Evolutionary conservation across 2,329 filamentous ascomycete genomes (phyloP).

Genomic region (Colletotrichum horii): DNA sequence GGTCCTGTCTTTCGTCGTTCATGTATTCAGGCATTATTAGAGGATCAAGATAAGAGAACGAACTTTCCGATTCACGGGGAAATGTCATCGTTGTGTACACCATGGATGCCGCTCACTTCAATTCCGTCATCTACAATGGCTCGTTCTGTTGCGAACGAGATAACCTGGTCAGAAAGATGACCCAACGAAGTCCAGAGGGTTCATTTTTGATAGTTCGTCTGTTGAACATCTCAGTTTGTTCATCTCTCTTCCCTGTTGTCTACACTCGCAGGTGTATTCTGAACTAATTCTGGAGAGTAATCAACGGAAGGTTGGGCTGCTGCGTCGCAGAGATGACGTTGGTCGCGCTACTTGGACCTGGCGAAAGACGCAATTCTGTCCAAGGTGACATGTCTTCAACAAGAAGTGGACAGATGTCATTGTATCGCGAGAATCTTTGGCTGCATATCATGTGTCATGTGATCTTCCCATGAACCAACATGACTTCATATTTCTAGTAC

Average conservation of each 20-base stretch:
- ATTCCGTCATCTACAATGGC: not conserved
- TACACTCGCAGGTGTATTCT: not conserved
- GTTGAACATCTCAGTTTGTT: too few species aligned
- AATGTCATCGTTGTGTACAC: not conserved
- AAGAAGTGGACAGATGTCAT: too few species aligned
- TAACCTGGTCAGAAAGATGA: not conserved
- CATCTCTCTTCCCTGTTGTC: not conserved
- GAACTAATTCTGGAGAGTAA: fast-evolving
- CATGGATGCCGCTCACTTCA: not conserved
- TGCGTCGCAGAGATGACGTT: not conserved
- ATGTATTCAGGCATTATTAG: not conserved
- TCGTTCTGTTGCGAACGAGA: not conserved
- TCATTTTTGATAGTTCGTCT: not conserved
- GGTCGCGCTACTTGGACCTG: not conserved
- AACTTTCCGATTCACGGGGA: not conserved
- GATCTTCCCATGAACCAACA: not conserved
- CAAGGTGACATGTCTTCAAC: too few species aligned
- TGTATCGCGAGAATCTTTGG: not conserved
- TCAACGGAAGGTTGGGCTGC: too few species aligned
- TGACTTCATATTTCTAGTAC: not conserved
- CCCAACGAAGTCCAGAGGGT: not conserved
- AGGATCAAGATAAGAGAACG: not conserved
- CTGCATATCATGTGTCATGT: fast-evolving
- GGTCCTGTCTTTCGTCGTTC: not conserved
- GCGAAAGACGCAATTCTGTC: not conserved